A percentile compares a stretch with the other conserved stretches of the same genome.
Evolutionary conservation across 306 rosid genomes (phyloP).

Genomic region (Bauhinia variegata): DNA sequence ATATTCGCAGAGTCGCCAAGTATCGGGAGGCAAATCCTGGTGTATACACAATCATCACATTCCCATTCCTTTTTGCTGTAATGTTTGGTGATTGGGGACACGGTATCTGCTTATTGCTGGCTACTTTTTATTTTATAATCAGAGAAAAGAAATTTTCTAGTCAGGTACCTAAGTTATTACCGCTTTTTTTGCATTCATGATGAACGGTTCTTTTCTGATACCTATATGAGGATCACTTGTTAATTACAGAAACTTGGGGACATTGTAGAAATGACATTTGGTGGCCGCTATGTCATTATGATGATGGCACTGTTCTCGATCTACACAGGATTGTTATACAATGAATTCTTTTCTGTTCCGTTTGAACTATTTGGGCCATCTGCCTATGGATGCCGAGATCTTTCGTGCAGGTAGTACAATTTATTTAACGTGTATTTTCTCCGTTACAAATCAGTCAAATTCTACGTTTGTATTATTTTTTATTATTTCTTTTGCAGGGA

Average conservation of each 20-base stretch:
- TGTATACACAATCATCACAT: slow-evolving; percentile 69
- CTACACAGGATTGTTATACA: slow-evolving; percentile 81
- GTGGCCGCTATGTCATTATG: slow-evolving; percentile 74
- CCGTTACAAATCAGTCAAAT: slow-evolving; percentile 11
- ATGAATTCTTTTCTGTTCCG: slow-evolving; percentile 82
- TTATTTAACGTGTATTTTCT: slow-evolving; percentile 15
- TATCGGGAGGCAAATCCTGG: slow-evolving; percentile 84
- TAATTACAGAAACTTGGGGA: slow-evolving; percentile 81
- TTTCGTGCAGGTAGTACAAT: slow-evolving; percentile 67
- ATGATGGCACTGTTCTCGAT: slow-evolving; percentile 88
- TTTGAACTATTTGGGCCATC: slow-evolving; percentile 75
- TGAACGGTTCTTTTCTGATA: slow-evolving; percentile 26
- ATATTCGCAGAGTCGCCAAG: slow-evolving; percentile 65
- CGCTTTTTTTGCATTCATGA: slow-evolving; percentile 24
- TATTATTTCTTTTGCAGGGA: slow-evolving; percentile 50
- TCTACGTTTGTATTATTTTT: neutral
- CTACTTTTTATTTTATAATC: slow-evolving; percentile 64
- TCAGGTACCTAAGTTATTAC: slow-evolving; percentile 52
- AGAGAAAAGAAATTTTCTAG: slow-evolving; percentile 61
- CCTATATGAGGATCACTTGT: slow-evolving; percentile 41
- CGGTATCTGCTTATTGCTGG: slow-evolving; percentile 81
- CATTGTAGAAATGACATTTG: slow-evolving; percentile 80
- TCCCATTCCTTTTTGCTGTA: slow-evolving; percentile 88
- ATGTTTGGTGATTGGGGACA: slow-evolving; percentile 95
- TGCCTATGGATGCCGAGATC: slow-evolving; percentile 72